phyloP scores from a whole-genome alignment of 805 yeast genomes.

The Candida insectorum region DNA sequence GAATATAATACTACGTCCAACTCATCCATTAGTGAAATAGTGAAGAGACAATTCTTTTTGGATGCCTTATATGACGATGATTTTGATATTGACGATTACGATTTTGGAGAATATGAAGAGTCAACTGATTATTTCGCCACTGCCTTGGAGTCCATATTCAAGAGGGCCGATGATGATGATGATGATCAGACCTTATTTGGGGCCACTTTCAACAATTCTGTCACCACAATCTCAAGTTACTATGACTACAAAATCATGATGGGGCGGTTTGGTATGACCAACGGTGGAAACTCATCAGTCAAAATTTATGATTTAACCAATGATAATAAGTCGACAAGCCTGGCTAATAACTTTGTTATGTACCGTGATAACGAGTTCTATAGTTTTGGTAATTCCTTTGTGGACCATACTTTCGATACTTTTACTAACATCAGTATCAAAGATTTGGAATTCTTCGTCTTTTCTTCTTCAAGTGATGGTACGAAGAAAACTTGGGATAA shows the following conservation, averaged over 20 bases:
- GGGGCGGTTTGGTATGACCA: constrained; percentile 30
- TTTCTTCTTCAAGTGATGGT: constrained; percentile 21
- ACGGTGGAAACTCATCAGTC: constrained; percentile 24
- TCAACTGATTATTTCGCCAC: not conserved
- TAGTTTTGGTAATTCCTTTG: constrained; percentile 35
- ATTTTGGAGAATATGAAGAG: constrained; percentile 10
- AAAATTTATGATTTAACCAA: constrained; percentile 24
- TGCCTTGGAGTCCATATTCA: constrained; percentile 1
- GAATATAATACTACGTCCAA: constrained; percentile 32
- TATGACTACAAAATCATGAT: constrained; percentile 22
- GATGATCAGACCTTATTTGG: constrained; percentile 18
- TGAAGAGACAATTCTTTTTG: constrained; percentile 9
- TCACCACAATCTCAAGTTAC: constrained; percentile 18
- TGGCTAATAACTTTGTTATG: constrained; percentile 35
- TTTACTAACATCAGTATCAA: constrained; percentile 36
- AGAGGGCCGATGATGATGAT: constrained; percentile 4
- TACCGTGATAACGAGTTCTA: constrained; percentile 39
- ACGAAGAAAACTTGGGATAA: constrained; percentile 40
- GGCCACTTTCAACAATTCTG: constrained; percentile 27
- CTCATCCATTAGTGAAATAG: constrained; percentile 18
- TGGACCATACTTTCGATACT: constrained; percentile 20
- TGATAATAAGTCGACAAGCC: constrained; percentile 19
- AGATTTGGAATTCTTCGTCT: constrained; percentile 38
- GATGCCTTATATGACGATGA: constrained; percentile 1
- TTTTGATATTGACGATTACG: constrained; percentile 1